Evolutionary conservation across 2,329 filamentous ascomycete genomes (phyloP).

Genomic region (Chaetoscypha palmicola): DNA sequence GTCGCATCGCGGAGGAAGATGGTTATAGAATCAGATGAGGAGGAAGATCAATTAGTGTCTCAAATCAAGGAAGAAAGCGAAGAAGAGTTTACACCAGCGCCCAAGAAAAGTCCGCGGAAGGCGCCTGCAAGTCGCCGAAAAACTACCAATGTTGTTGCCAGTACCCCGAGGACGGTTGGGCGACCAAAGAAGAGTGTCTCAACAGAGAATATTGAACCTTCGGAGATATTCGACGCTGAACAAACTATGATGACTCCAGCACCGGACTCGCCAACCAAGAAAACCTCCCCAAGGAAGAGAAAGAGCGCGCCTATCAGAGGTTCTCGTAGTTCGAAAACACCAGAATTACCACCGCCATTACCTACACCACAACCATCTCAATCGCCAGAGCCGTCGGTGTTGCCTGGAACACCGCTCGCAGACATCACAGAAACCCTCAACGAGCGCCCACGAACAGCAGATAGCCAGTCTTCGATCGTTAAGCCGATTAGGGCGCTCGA

Average conservation of each 20-base stretch:
- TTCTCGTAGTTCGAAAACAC: slow-evolving; percentile 27
- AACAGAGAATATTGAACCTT: slow-evolving; percentile 48
- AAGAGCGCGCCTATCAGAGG: slow-evolving; percentile 45
- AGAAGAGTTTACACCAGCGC: slow-evolving; percentile 70
- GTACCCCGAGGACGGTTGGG: slow-evolving; percentile 28
- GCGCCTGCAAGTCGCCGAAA: slow-evolving; percentile 46
- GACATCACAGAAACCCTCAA: slow-evolving; percentile 70
- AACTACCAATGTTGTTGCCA: slow-evolving; percentile 28
- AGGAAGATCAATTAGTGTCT: slow-evolving; percentile 60
- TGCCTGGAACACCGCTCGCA: slow-evolving; percentile 53
- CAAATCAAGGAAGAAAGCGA: slow-evolving; percentile 57
- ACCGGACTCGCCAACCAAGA: slow-evolving; percentile 48
- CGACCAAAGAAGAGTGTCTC: slow-evolving; percentile 36
- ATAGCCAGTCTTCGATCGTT: slow-evolving; percentile 44
- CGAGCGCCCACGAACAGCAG: slow-evolving; percentile 44
- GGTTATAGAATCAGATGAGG: slow-evolving; percentile 66
- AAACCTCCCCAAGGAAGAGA: slow-evolving; percentile 57
- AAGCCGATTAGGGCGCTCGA: slow-evolving; percentile 72
- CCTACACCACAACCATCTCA: slow-evolving; percentile 48
- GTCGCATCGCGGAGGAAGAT: slow-evolving; percentile 61
- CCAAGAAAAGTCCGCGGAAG: slow-evolving; percentile 48
- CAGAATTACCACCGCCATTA: slow-evolving; percentile 31
- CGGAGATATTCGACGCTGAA: slow-evolving; percentile 53
- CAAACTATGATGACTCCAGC: slow-evolving; percentile 41
- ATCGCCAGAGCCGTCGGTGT: slow-evolving; percentile 48